Percentiles rank a stretch among this genome's conserved stretches.
phyloP scores from a whole-genome alignment of 2,329 filamentous ascomycete species.

The Fusarium citri region DNA sequence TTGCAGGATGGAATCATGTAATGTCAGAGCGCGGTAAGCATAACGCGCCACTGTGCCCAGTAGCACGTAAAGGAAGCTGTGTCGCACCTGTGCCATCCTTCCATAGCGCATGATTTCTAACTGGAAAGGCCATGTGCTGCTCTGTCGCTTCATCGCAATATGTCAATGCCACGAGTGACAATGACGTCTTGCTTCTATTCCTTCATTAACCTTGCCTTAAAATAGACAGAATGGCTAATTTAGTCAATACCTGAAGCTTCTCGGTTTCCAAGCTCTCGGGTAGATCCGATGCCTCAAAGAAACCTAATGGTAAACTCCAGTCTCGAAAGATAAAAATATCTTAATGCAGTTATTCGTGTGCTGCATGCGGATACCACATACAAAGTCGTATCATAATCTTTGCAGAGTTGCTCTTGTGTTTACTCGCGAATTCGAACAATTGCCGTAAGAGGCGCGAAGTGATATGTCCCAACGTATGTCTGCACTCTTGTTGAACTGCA shows the following conservation, averaged over 20 bases:
- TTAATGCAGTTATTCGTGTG: neutral
- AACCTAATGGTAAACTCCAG: neutral
- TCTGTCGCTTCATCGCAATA: neutral
- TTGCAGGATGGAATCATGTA: slow-evolving; percentile 12
- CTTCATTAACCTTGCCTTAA: neutral
- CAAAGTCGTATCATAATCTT: slow-evolving; percentile 10
- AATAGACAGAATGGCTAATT: neutral
- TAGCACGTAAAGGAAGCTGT: slow-evolving; percentile 17
- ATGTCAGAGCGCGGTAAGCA: slow-evolving; percentile 14
- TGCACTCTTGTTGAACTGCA: neutral
- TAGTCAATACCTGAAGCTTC: neutral
- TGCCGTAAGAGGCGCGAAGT: slow-evolving; percentile 13
- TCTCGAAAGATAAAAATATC: slow-evolving; percentile 3
- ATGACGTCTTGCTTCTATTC: slow-evolving; percentile 1
- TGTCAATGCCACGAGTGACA: slow-evolving; percentile 6
- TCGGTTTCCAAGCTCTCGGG: neutral
- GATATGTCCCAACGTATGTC: slow-evolving; percentile 10
- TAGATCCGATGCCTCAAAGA: neutral
- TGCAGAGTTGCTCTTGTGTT: slow-evolving; percentile 21
- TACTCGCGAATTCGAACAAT: slow-evolving; percentile 9
- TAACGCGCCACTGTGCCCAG: slow-evolving; percentile 11
- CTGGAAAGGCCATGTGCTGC: neutral
- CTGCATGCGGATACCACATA: slow-evolving; percentile 13
- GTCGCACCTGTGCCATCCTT: slow-evolving; percentile 17
- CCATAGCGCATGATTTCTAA: slow-evolving; percentile 5